Evolutionary conservation across 768 basidiomycete species (phyloP), one percentile per base, ranked within the genome.

Genomic region (Xerocomus spinulosus): DNA sequence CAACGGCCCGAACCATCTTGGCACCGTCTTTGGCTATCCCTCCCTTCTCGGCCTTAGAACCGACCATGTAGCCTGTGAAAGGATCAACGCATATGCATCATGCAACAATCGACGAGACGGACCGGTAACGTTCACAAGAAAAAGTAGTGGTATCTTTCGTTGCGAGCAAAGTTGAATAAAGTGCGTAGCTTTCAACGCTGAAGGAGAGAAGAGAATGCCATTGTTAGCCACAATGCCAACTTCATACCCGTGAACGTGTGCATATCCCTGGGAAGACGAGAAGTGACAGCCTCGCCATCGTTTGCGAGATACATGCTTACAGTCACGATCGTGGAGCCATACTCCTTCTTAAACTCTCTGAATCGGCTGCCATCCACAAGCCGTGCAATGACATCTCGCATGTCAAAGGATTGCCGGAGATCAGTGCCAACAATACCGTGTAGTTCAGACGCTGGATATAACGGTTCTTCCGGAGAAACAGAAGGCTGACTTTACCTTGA

Each of bases 1-100:
- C 91, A 15, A 94, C 92, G 6, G 92, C 91, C 36, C 93, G 83
- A 57, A 97, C 93, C 90, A 97, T 94, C 75, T 96, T 96, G 7
- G 93, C 93, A 32, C 81, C 81, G 61, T 96, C 92, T 69, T 94
- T 94, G 5, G 92, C 92, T 55, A 97, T 97, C 0, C 93, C 93
- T 3, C 91, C 92, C 57, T 79, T 80, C 70, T 97, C 93, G 17
- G 94, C 94, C 55, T 93, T 94, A 5, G 89, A 92, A 5, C 93
- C 93, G 4, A 97, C 93, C 93, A 96, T 97, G 60, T 96, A 97
- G 12, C 89, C 76, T 85, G 73, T 35, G 20, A 21, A 35, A 32
- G 14, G 29, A 6, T 63, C 42, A 59, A 39, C 32, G 30, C 29
- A 48, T 8, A 14, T 32, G 9, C 7, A 4, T 12, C 5, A 25